These are phyloP conservation scores for Pseudotsuga menziesii DNA, from an alignment of 75 land plant species.

Conservation along the genomic window DNA sequence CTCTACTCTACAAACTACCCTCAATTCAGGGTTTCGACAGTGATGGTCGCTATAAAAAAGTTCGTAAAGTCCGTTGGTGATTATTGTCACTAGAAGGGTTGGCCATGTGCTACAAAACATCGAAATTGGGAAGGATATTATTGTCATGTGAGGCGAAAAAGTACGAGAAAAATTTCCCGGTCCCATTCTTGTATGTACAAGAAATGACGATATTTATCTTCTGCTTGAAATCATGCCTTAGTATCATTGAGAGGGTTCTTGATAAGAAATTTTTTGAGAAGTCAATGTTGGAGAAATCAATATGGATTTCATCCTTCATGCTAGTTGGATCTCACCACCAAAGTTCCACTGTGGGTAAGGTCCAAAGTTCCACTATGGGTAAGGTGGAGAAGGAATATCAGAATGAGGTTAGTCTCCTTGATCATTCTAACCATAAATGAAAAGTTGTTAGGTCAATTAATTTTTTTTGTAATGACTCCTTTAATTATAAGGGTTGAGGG, in stretches of 20 bases:
- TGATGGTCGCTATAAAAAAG: constrained; percentile 6
- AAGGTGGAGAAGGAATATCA: no score
- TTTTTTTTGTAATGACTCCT: no score
- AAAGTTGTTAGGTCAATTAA: no score
- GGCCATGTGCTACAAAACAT: constrained; percentile 67
- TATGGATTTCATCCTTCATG: no score
- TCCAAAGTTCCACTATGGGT: no score
- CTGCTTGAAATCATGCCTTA: constrained; percentile 80
- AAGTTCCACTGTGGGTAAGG: no score
- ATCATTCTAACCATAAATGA: no score
- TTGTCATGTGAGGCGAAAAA: constrained; percentile 67
- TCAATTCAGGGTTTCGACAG: constrained; percentile 12
- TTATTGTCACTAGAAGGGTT: constrained; percentile 85
- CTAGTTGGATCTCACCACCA: no score
- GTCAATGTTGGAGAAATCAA: no score
- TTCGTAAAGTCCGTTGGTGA: constrained; percentile 61
- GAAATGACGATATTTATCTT: constrained; percentile 83
- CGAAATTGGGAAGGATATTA: constrained; percentile 69
- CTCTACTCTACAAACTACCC: constrained; percentile 17
- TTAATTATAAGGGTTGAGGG: no score
- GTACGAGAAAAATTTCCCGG: constrained; percentile 71
- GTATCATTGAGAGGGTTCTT: constrained; percentile 71
- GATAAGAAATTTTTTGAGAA: no score
- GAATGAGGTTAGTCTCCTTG: no score
- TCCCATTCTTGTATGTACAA: constrained; percentile 90